These are phyloP conservation scores for Hanseniaspora jakobsenii DNA, from an alignment of 805 yeast species.

Conservation along the genomic window DNA sequence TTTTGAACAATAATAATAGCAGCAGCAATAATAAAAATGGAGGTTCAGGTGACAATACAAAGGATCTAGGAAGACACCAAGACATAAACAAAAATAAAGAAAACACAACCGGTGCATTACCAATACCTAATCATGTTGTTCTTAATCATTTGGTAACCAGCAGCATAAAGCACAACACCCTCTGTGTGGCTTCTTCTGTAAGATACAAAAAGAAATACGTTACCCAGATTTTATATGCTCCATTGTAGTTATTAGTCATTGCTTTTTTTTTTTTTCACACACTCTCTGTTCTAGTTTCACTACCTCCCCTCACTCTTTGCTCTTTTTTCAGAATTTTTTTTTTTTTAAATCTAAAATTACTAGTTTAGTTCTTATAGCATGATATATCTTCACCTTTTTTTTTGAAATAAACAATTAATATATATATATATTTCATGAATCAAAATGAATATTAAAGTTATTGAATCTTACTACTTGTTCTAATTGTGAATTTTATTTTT, in stretches of 20 bases:
- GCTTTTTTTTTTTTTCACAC: not conserved
- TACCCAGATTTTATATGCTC: conserved; percentile 86
- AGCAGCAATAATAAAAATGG: conserved; percentile 18
- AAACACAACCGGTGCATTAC: conserved; percentile 77
- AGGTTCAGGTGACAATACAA: conserved; percentile 25
- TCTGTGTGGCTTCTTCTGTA: conserved; percentile 85
- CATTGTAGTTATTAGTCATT: conserved; percentile 35
- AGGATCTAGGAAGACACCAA: not conserved
- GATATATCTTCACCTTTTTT: too few species aligned
- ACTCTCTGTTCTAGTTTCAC: not conserved
- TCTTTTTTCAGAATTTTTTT: too few species aligned
- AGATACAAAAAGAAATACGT: conserved; percentile 80
- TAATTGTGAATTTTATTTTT: too few species aligned
- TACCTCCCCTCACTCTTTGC: too few species aligned
- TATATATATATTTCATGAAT: too few species aligned
- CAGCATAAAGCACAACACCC: conserved; percentile 80
- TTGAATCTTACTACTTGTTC: too few species aligned
- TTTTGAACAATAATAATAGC: conserved; percentile 55
- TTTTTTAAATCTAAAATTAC: not conserved
- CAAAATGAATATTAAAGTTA: too few species aligned
- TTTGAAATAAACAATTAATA: too few species aligned
- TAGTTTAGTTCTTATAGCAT: too few species aligned
- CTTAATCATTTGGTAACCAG: conserved; percentile 92
- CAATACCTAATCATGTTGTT: conserved; percentile 91
- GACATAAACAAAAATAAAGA: conserved; percentile 38